A percentile compares a stretch with the other conserved stretches of the same genome.
phyloP scores from a whole-genome alignment of 805 yeast species.

The Jamesozyma rosinii region DNA sequence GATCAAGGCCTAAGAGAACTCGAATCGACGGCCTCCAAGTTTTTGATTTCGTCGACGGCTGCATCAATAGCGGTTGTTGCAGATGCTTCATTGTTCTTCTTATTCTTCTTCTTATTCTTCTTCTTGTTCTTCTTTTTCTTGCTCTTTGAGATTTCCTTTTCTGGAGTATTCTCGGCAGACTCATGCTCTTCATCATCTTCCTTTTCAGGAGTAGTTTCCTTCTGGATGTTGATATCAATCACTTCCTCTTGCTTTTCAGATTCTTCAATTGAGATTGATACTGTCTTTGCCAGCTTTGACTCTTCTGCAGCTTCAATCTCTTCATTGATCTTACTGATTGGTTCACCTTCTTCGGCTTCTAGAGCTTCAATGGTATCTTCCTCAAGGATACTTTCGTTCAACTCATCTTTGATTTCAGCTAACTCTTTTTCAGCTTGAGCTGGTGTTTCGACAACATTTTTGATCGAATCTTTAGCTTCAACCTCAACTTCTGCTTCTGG shows the following conservation, averaged over 20 bases:
- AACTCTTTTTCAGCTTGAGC: constrained; percentile 8
- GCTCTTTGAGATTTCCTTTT: constrained; percentile 9
- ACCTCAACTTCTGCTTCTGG: constrained; percentile 5
- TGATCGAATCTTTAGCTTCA: constrained; percentile 1
- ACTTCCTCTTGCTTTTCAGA: constrained; percentile 21
- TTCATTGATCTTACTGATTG: no score
- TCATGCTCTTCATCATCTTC: constrained; percentile 28
- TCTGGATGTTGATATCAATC: constrained; percentile 4
- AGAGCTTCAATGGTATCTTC: not conserved
- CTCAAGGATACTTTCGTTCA: constrained; percentile 2
- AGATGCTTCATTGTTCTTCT: constrained; percentile 1
- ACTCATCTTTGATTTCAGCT: constrained; percentile 4
- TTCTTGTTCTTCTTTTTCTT: constrained; percentile 25
- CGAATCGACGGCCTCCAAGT: constrained; percentile 14
- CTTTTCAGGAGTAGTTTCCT: constrained; percentile 2
- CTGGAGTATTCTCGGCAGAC: constrained; percentile 39
- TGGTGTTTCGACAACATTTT: not conserved
- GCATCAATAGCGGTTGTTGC: constrained; percentile 1
- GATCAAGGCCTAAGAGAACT: constrained; percentile 26
- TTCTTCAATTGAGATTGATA: constrained; percentile 3
- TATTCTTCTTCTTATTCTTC: constrained; percentile 24
- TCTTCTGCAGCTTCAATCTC: not conserved
- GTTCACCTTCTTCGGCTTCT: not conserved
- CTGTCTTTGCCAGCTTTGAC: constrained; percentile 18
- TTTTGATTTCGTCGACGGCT: constrained; percentile 9